Base-by-base conservation (phyloP, 352 stramenopile genomes). In the Globisporangium parvum region DNA sequence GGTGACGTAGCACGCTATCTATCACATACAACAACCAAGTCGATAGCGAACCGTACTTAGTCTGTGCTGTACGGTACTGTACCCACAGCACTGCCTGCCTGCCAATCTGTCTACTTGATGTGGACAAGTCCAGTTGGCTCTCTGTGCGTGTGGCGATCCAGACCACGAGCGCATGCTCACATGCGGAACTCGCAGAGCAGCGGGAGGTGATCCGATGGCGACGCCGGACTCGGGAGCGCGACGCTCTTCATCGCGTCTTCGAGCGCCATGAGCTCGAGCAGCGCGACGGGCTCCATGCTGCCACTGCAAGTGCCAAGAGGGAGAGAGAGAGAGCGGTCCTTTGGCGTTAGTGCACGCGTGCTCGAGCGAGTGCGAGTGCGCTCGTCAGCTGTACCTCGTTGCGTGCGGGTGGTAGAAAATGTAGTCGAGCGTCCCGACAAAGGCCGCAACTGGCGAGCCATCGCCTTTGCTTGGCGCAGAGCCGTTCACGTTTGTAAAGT, bases 351-450 rank as follows among this genome's bases (percentile, higher is more conserved):
- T 33, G 8, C 23, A 37, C 6, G 31, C 31, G 9, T 12, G 9
- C 31, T 12, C 31, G 9, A 37, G 31, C 31, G 9, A 12, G 4
- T 12, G 31, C 4, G 9, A 37, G 9, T 37, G 31, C n/a, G n/a
- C 9, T 12, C 9, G 4, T 9, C 31, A 1, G 31, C 9, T 14
- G 39, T n/a, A 45, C 39, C 14, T 21, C 39, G 39, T 47, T 5
- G 41, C 18, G 18, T 20, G 20, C 0, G 65, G 6, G 35, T 80
- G 62, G 60, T 91, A 93, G 51, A 93, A 91, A 31, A 93, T 81
- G 56, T 92, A 93, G 61, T 93, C 84, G 24, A 93, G 59, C 12
- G 81, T 92, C 8, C 84, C 84, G 24, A 90, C 62, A 46, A 93
- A 93, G 15, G 69, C 72, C 18, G 78, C 67, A 2, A 83, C 69